Evolutionary conservation across 495 filamentous ascomycete species (phyloP), one percentile per base, ranked within the genome.

Genomic region (Aspergillus baeticus): DNA sequence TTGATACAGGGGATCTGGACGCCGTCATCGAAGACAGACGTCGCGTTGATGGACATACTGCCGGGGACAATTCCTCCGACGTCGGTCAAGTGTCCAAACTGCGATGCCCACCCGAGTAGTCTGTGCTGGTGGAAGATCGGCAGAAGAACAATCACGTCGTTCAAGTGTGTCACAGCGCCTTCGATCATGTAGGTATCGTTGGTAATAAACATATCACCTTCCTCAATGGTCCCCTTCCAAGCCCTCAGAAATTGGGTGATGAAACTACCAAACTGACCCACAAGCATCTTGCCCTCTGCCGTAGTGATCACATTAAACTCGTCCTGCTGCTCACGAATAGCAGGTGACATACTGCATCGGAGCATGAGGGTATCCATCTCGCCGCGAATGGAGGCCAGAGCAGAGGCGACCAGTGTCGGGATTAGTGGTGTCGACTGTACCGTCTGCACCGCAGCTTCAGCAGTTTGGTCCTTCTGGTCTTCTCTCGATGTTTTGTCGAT

Each of bases 291-390:
- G 1, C 78, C 77, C 0, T 67, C 59, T 1, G 68, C 59, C 14
- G 78, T 71, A 0, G 77, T 79, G 50, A 80, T 81, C 26, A 81
- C 75, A 37, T 80, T 80, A 63, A 78, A 80, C 29, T 81, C 77
- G 23, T 81, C 78, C 47, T 81, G 78, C 35, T 81, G 76, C 47
- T 81, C 78, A 29, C 77, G 69, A 36, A 79, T 79, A 0, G 77
- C 77, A 1, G 78, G 77, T 1, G 74, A 78, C 76, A 81, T 81
- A 18, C 76, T 76, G 55, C 75, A 79, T 10, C 76, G 69, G 1
- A 79, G 67, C 76, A 81, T 78, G 51, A 81, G 62, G 10, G 70
- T 74, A 46, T 80, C 78, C 78, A 81, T 81, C 48, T 81, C 77
- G 20, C 68, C 59, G 18, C 78, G 70, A 26, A 78, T 79, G 2